A percentile compares a stretch with the other conserved stretches of the same genome.
Conservation (phyloP, 1,139 yeast genomes). For the Magnusiomyces fungicola region DNA sequence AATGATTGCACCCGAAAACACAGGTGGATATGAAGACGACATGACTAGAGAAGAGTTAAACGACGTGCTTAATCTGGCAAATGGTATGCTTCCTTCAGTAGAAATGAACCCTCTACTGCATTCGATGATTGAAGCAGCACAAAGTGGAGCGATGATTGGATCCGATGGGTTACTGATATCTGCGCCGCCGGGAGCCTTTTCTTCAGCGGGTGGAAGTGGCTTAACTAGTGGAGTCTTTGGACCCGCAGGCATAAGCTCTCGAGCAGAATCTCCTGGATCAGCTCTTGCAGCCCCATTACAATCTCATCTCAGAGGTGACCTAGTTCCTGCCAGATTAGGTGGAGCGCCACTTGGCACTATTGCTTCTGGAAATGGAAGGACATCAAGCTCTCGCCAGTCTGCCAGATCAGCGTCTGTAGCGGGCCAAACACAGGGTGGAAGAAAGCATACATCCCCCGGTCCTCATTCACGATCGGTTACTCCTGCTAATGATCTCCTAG, state of each 20-base stretch:
- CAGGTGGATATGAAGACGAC: slow-evolving; percentile 1
- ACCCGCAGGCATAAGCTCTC: too few species aligned
- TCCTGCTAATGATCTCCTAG: too few species aligned
- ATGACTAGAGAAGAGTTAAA: background rate
- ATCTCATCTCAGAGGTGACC: too few species aligned
- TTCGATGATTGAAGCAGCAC: slow-evolving; percentile 4
- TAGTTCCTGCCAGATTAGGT: too few species aligned
- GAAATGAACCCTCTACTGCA: slow-evolving; percentile 2
- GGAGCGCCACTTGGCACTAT: too few species aligned
- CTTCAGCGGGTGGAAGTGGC: too few species aligned
- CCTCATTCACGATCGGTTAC: background rate
- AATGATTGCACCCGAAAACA: slow-evolving; percentile 43
- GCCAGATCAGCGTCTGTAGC: background rate
- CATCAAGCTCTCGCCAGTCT: background rate
- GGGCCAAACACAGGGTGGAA: background rate
- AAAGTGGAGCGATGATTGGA: background rate
- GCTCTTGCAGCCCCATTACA: too few species aligned
- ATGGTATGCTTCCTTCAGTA: background rate
- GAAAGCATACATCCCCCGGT: background rate
- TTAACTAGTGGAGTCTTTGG: too few species aligned
- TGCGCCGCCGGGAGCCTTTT: too few species aligned
- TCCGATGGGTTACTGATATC: too few species aligned
- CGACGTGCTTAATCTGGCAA: background rate
- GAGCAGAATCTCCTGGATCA: too few species aligned
- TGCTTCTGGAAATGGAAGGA: too few species aligned